A percentile compares a stretch with the other conserved stretches of the same genome.
Evolutionary conservation across 768 basidiomycete species (phyloP).

Genomic region (Phanerochaete carnosa): DNA sequence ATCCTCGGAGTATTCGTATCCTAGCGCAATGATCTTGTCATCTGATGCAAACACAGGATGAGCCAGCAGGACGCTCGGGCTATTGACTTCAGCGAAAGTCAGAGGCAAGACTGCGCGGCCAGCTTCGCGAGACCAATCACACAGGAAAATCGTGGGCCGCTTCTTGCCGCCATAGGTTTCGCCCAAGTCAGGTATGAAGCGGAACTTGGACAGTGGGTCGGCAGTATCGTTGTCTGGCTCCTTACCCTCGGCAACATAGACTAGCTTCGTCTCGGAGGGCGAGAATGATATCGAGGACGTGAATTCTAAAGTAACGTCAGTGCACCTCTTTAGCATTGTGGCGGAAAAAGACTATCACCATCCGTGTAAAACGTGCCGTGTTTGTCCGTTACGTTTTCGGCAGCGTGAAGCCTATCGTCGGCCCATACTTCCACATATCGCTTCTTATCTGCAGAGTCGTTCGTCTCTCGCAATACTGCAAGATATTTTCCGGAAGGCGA

Average conservation of each 20-base stretch:
- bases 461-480: constrained; percentile 43
- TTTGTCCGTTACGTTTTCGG: constrained; percentile 51
- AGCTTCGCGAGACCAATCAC: constrained; percentile 37
- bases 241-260: constrained; percentile 63
- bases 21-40: constrained; percentile 50
- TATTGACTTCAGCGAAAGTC: constrained; percentile 9
- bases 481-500: constrained; percentile 41
- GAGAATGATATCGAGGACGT: constrained; percentile 53
- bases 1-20: constrained; percentile 57
- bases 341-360: constrained; percentile 32
- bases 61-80: constrained; percentile 40
- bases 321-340: not conserved
- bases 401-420: constrained; percentile 38
- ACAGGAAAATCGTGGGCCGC: constrained; percentile 49
- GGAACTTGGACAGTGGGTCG: constrained; percentile 39
- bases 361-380: constrained; percentile 64
- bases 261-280: constrained; percentile 44
- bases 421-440: constrained; percentile 63
- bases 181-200: constrained; percentile 58
- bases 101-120: constrained; percentile 3
- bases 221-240: constrained; percentile 20
- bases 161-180: constrained; percentile 52
- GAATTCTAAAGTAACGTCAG: constrained; percentile 33
- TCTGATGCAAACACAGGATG: constrained; percentile 50
- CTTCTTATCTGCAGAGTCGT: constrained; percentile 31